These are phyloP conservation scores for Solanum chaucha DNA, from an alignment of 257 asterid species.

Conservation along the genomic window DNA sequence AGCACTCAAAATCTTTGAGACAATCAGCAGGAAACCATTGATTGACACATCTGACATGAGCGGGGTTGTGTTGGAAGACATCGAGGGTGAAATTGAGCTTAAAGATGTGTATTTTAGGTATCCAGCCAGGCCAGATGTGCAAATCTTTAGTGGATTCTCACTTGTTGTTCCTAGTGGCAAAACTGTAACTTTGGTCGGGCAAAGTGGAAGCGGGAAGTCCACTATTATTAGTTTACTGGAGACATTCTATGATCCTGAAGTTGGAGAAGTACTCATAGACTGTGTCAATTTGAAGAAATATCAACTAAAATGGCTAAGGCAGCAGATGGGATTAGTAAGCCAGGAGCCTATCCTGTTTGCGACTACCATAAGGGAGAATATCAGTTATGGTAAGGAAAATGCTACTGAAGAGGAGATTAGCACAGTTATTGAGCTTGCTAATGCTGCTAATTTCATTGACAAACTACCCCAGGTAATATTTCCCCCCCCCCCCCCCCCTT, in stretches of 20 bases:
- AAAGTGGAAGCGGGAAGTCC: slow-evolving; percentile 28
- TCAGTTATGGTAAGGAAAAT: slow-evolving; percentile 14
- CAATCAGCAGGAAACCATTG: slow-evolving; percentile 5
- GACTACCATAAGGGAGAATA: slow-evolving; percentile 15
- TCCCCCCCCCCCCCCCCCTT: not conserved
- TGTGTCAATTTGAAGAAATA: slow-evolving; percentile 19
- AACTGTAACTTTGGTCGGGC: slow-evolving; percentile 17
- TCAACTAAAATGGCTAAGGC: slow-evolving; percentile 17
- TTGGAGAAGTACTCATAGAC: slow-evolving; percentile 19
- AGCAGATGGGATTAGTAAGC: slow-evolving; percentile 21
- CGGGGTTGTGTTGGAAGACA: slow-evolving; percentile 12
- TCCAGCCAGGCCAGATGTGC: slow-evolving; percentile 16
- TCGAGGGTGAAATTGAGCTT: slow-evolving; percentile 23
- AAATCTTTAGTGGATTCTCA: slow-evolving; percentile 21
- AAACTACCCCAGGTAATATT: slow-evolving; percentile 17
- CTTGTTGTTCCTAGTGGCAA: slow-evolving; percentile 15
- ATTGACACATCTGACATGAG: not conserved
- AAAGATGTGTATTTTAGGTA: slow-evolving; percentile 21
- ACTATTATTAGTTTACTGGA: slow-evolving; percentile 15
- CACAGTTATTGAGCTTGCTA: slow-evolving; percentile 12
- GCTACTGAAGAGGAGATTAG: slow-evolving; percentile 15
- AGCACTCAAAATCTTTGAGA: slow-evolving; percentile 8
- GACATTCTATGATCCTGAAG: slow-evolving; percentile 25
- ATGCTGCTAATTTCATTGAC: slow-evolving; percentile 13
- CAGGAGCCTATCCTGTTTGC: slow-evolving; percentile 26